These are phyloP conservation scores for Casuarina cunninghamiana DNA, from an alignment of 306 rosid species.

Conservation along the genomic window DNA sequence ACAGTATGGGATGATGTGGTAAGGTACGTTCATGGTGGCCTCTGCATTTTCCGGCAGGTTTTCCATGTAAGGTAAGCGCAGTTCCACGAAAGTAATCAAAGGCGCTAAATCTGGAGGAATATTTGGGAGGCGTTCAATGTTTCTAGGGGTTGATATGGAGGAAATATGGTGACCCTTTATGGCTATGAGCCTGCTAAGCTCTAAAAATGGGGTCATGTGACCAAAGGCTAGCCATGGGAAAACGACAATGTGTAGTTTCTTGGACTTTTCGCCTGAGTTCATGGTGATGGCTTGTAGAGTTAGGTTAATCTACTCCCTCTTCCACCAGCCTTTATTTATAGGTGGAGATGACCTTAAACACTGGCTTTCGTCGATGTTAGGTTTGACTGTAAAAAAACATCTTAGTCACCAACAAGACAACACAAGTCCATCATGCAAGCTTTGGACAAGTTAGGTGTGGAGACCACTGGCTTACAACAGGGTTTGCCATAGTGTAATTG, in stretches of 20 bases:
- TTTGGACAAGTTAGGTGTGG: no score
- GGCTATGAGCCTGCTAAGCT: constrained; percentile 52
- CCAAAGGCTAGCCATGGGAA: constrained; percentile 72
- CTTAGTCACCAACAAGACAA: no score
- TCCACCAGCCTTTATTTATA: no score
- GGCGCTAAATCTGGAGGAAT: constrained; percentile 32
- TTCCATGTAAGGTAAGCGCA: constrained; percentile 32
- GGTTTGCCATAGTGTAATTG: no score
- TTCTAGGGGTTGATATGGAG: constrained; percentile 45
- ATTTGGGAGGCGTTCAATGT: constrained; percentile 50
- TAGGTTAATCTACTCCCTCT: no score
- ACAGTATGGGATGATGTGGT: constrained; percentile 31
- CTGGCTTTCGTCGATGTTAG: no score
- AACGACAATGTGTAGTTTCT: constrained; percentile 43
- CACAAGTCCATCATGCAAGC: no score
- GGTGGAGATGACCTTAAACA: no score
- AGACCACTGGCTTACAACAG: no score
- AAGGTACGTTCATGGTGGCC: constrained; percentile 46
- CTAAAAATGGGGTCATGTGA: constrained; percentile 43
- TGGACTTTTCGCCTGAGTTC: not conserved
- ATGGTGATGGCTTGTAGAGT: no score
- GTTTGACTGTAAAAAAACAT: no score
- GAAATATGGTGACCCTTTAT: constrained; percentile 44
- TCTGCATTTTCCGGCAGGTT: constrained; percentile 43
- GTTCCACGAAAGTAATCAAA: constrained; percentile 32